Evolutionary conservation across 176 grass and related monocot genomes (phyloP).

Genomic region (Ampelocalamus luodianensis): DNA sequence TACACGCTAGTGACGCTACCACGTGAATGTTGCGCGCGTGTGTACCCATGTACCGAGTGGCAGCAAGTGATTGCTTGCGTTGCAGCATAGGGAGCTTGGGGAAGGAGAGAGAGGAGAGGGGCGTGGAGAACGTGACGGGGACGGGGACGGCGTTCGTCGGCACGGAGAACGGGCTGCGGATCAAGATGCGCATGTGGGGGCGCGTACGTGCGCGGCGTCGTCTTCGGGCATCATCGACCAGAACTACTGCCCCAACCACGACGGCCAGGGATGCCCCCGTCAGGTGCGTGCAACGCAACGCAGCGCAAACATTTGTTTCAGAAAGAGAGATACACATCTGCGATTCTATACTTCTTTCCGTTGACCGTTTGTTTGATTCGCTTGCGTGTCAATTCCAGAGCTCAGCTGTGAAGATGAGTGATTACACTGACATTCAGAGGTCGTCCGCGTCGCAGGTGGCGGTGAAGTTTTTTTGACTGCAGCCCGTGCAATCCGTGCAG

Average conservation of each 20-base stretch:
- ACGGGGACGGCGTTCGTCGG: slow-evolving; percentile 48
- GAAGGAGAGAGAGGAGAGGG: slow-evolving; percentile 54
- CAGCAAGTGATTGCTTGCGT: neutral
- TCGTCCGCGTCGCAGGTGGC: slow-evolving; percentile 60
- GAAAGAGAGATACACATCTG: too few species aligned
- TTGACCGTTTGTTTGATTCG: too few species aligned
- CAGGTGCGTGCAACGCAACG: slow-evolving; percentile 36
- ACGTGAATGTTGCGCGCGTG: neutral
- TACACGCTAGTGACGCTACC: too few species aligned
- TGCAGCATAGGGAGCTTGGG: slow-evolving; percentile 69
- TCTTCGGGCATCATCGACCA: slow-evolving; percentile 70
- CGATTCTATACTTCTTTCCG: too few species aligned
- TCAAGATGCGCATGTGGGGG: slow-evolving; percentile 80
- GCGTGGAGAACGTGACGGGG: slow-evolving; percentile 69
- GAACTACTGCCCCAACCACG: slow-evolving; percentile 57
- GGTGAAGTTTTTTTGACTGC: slow-evolving; percentile 67
- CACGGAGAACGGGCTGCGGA: slow-evolving; percentile 60
- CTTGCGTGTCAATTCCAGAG: slow-evolving; percentile 8
- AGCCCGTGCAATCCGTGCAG: slow-evolving; percentile 73
- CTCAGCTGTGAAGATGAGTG: slow-evolving; percentile 68
- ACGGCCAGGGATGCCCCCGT: slow-evolving; percentile 47
- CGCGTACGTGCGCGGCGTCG: slow-evolving; percentile 50
- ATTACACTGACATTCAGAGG: slow-evolving; percentile 56
- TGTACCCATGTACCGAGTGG: neutral
- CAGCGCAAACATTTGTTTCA: too few species aligned